Percentiles rank a stretch among this genome's conserved stretches.
phyloP scores from a whole-genome alignment of 805 yeast species.

The Myxozyma neotropica region DNA sequence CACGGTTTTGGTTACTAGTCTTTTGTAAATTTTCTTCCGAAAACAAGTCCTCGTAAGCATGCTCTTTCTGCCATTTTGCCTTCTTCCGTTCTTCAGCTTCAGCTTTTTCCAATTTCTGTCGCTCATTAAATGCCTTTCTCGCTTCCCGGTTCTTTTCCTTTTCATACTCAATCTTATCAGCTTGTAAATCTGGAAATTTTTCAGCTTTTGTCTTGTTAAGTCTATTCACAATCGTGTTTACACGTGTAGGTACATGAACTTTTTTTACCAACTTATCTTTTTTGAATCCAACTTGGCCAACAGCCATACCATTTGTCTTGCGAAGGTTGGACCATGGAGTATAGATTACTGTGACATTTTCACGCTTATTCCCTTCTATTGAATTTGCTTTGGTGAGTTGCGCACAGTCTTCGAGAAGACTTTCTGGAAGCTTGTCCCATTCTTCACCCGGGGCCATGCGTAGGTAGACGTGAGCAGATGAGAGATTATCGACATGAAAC shows the following conservation, averaged over 20 bases:
- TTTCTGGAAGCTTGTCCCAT: slow-evolving; percentile 55
- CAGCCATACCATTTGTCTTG: slow-evolving; percentile 71
- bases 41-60: slow-evolving; percentile 54
- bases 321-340: slow-evolving; percentile 74
- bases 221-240: slow-evolving; percentile 61
- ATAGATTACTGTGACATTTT: slow-evolving; percentile 65
- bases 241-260: slow-evolving; percentile 56
- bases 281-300: slow-evolving; percentile 76
- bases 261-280: slow-evolving; percentile 56
- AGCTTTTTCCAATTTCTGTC: slow-evolving; percentile 48
- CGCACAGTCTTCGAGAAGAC: slow-evolving; percentile 57
- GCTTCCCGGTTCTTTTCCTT: slow-evolving; percentile 41
- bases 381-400: slow-evolving; percentile 79
- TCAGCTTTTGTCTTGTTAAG: slow-evolving; percentile 68
- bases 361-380: slow-evolving; percentile 70
- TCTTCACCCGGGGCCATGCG: slow-evolving; percentile 53
- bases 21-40: slow-evolving; percentile 50
- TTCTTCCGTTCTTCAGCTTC: slow-evolving; percentile 38
- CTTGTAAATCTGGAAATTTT: slow-evolving; percentile 51
- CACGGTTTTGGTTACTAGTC: slow-evolving; percentile 51
- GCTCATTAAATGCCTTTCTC: slow-evolving; percentile 45
- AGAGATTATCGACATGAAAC: slow-evolving; percentile 75
- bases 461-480: slow-evolving; percentile 77
- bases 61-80: slow-evolving; percentile 44
- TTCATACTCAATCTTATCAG: slow-evolving; percentile 48